Evolutionary conservation across 2,329 filamentous ascomycete genomes (phyloP), one percentile per base, ranked within the genome.

Genomic region (Hypoxylon sp.): DNA sequence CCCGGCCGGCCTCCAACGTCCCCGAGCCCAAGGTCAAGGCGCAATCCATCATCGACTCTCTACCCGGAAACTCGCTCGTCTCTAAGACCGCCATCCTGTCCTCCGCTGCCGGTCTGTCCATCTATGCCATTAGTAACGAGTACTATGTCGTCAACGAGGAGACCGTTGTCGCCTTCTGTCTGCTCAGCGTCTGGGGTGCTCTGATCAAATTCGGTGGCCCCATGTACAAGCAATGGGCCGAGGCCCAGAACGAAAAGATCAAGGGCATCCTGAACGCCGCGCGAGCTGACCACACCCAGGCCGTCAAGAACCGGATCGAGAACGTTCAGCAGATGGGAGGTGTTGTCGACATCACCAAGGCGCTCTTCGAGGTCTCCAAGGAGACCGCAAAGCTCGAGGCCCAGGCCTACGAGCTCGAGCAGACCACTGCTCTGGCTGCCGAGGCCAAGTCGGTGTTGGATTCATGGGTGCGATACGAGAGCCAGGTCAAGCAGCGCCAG

Each of bases 141-240:
- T 94, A 98, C 87, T 98, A 98, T 85, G 94, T 99, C 81, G 88
- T 99, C 85, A 99, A 99, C 87, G 96, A 99, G 88, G 96, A 99
- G 88, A 92, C 94, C 72, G 92, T 99, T 80, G 93, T 97, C 80
- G 93, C 93, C 74, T 89, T 99, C 85, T 96, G 92, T 83, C 88
- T 99, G 78, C 86, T 98, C 80, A 94, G 92, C 81, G 93, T 98
- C 80, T 99, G 97, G 92, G 91, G 87, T 79, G 94, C 91, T 71
- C 88, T 97, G 78, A 95, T 93, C 86, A 96, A 97, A 85, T 98
- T 94, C 82, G 94, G 93, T 79, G 96, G 95, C 62, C 96, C 96
- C 68, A 86, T 91, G 82, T 98, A 98, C 89, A 90, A 87, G 81
- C 90, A 95, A 83, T 99, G 96, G 94, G 95, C 96, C 65, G 88